Base-by-base conservation (phyloP, 2,329 filamentous ascomycete genomes). In the Trichoderma sp. region DNA sequence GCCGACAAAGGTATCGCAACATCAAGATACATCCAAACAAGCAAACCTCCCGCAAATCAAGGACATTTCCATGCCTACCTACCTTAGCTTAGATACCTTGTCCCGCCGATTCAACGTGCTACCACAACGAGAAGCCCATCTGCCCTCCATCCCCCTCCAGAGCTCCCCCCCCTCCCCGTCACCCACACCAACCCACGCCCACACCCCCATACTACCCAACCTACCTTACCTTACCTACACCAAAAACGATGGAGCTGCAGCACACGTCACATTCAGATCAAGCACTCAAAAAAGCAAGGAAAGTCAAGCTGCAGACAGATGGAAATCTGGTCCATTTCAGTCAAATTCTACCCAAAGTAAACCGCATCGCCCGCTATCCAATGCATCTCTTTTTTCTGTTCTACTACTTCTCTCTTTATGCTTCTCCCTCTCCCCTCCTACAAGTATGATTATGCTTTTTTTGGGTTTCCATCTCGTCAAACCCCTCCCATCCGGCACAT, bases 361-460 rank as follows among this genome's bases (percentile, higher is more conserved):
- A 24, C 19, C 48, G 30, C 15, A 54, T 62, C 48, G 48, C 59
- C 54, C 48, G 59, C 59, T 62, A 54, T 52, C 59, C 44, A 34
- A 62, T 62, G 59, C 59, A 58, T 26, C 55, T 58, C 21, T 21
- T 56, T 34, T 21, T 60, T 51, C 28, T 19, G 26, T n/a, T 19
- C 10, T 7, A 12, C 3, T n/a, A 19, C 41, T 5, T 9, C 15
- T 12, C n/a, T 51, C 26, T 48, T 19, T 48, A 45, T 45, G 17
- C 43, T 7, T 4, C n/a, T 47, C 30, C 30, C 5, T 30, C 19
- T 7, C 19, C 19, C 19, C n/a, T 24, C 17, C 19, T 41, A 21
- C 19, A 5, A 26, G 28, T n/a, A 39, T 45, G 21, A 59, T 50
- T 59, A 59, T 19, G 44, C 30, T 17, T 47, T 30, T 21, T 26